Percentiles rank a stretch among this genome's conserved stretches.
Evolutionary conservation across 257 asterid genomes (phyloP).

Genomic region (Schizonepeta tenuifolia): DNA sequence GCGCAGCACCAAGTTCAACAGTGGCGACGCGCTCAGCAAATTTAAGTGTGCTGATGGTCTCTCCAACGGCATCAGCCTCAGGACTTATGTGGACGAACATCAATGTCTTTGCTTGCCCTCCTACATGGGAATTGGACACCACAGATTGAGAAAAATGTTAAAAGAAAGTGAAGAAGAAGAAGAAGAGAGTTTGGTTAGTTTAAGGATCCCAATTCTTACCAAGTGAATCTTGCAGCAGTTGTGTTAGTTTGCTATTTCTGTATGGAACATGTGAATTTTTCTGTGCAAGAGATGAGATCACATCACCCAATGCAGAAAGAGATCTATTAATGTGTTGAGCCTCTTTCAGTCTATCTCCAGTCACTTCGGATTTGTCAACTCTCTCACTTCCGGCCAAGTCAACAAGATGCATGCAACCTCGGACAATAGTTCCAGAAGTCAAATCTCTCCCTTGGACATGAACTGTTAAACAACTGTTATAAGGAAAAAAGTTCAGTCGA

Average conservation of each 20-base stretch:
- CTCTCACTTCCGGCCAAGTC: constrained; percentile 99
- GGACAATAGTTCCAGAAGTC: constrained; percentile 72
- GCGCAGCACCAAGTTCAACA: constrained; percentile 98
- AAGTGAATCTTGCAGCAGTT: constrained; percentile 95
- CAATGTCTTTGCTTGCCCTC: constrained; percentile 97
- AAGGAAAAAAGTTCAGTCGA: constrained; percentile 19
- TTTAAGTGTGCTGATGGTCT: constrained; percentile 92
- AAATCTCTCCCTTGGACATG: constrained; percentile 93
- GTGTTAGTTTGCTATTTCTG: constrained; percentile 96
- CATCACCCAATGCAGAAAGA: constrained; percentile 98
- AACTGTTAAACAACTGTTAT: constrained; percentile 87
- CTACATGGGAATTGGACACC: constrained; percentile 37
- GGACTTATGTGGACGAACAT: constrained; percentile 99
- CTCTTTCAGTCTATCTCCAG: constrained; percentile 95
- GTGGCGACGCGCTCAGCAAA: constrained; percentile 98
- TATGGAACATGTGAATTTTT: constrained; percentile 90
- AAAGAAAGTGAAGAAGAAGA: constrained; percentile 24
- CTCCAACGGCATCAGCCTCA: constrained; percentile 89
- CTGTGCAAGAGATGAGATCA: constrained; percentile 90
- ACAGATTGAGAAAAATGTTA: constrained; percentile 21
- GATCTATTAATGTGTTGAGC: constrained; percentile 95
- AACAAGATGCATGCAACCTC: constrained; percentile 99
- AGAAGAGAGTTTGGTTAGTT: neutral
- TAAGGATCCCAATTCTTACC: constrained; percentile 56
- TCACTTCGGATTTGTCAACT: constrained; percentile 97